Evolutionary conservation across 441 rosid species (phyloP).

Genomic region (Lepidium campestre): DNA sequence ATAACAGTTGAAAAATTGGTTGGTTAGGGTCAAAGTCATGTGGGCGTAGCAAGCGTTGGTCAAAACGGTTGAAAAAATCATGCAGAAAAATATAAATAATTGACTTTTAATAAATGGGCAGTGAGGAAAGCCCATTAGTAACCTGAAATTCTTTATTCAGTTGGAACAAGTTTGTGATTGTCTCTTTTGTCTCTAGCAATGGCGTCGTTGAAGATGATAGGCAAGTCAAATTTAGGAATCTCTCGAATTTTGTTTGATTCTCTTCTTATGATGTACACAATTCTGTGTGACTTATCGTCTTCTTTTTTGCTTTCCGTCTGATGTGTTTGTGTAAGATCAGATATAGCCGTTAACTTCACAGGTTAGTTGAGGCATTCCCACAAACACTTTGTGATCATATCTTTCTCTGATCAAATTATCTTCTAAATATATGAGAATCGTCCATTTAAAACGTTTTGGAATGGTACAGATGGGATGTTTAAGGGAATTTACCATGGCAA

Average conservation of each 20-base stretch:
- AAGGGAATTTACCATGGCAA: slow-evolving; percentile 85
- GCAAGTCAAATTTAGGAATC: slow-evolving; percentile 39
- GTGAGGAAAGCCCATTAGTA: background rate
- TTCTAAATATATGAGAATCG: background rate
- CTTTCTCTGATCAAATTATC: background rate
- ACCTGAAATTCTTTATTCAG: background rate
- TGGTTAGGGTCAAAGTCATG: background rate
- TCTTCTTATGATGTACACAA: background rate
- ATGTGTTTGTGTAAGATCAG: slow-evolving; percentile 36
- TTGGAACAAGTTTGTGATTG: no score
- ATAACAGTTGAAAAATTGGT: no score
- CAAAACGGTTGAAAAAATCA: background rate
- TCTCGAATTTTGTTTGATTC: background rate
- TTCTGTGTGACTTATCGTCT: background rate
- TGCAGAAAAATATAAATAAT: background rate
- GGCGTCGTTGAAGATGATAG: slow-evolving; percentile 73
- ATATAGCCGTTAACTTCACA: slow-evolving; percentile 93
- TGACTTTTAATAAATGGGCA: background rate
- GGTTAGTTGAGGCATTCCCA: slow-evolving; percentile 69
- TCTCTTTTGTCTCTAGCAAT: slow-evolving; percentile 28
- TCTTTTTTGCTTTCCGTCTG: background rate
- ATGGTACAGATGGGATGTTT: slow-evolving; percentile 82
- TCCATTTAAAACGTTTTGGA: background rate
- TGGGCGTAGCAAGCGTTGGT: background rate
- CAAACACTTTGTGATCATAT: slow-evolving; percentile 33